Evolutionary conservation across 192 early-diverging fungal species (phyloP), one percentile per base, ranked within the genome.

Genomic region (Rhizoclosmatium globosum): DNA sequence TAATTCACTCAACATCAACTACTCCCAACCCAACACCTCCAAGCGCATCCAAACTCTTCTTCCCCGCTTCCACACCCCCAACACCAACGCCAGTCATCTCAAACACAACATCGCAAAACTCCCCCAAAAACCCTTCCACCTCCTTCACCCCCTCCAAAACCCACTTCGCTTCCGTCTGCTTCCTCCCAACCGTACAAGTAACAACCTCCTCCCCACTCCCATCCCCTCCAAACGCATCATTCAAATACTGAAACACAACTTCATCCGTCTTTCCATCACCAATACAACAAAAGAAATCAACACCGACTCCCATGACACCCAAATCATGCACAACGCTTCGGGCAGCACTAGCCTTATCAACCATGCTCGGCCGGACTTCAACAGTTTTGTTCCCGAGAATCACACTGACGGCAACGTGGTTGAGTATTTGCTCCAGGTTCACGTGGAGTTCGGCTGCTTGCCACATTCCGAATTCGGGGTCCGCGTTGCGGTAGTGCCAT

Each of bases 181-280:
- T 99, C 84, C 97, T 96, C 6, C 97, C 98, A 2, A 99, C 97
- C 0, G 98, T 99, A 39, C 91, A 91, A 41, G 95, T 96, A 68
- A 95, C 91, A 68, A 89, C 83, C 50, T 90, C 46, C 21, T 44
- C 23, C 6, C 15, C 67, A 42, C 64, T 7, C 57, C 65, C 61
- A 11, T 68, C 46, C 64, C 56, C 39, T 47, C 47, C 76, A 73
- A 74, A 82, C 21, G 71, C 75, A 43, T 86, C 77, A 47, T 82
- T 78, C 43, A 90, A 68, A 45, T 82, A 79, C 47, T 80, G 91
- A 71, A 99, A 99, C 23, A 99, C 89, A n/a, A 90, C 91, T 83
- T 99, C 98, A 84, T 99, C 98, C 13, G 95, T 94, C 79, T 95
- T 94, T 13, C 97, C 96, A 76, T 99, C 96, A 70, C 98, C 98